Base-by-base conservation (phyloP, 2,329 filamentous ascomycete genomes). In the Sarocladium kiliense region DNA sequence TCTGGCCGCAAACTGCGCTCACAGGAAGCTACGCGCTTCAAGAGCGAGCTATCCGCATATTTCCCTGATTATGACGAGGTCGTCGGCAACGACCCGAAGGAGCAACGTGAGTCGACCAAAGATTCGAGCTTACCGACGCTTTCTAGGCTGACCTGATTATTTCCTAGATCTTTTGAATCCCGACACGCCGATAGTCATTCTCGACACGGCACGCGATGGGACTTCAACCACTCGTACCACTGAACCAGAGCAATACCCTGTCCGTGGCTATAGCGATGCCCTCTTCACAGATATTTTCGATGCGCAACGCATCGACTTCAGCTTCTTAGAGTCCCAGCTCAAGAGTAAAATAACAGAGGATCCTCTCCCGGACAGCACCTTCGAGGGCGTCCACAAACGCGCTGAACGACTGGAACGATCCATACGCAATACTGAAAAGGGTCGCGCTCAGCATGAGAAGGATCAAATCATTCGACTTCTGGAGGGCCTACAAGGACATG, bases 41-140 rank as follows among this genome's bases (percentile, higher is more conserved):
- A 95, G 78, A 97, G 91, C 72, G 92, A 97, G 66, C 79, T 97
- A 58, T 87, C 91, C 36, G 82, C 85, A 49, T 97, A 96, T 73
- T 97, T 97, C 66, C 86, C 89, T 54, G 92, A 95, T 65, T 97
- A 96, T 71, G 92, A 97, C 71, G 90, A 96, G 68, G 83, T 97
- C 61, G 91, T 97, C 72, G 91, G 89, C 59, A 89, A 95, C 66
- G 86, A 90, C 59, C 83, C 86, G 37, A 87, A 87, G 63, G 87
- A 92, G 71, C 78, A 87, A 63, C 87, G 91, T 92, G 80, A 68
- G 82, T 77, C 3, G 11, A 30, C 26, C 14, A 30, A 5, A n/a
- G n/a, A n/a, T n/a, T n/a, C n/a, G n/a, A n/a, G n/a, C n/a, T n/a
- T n/a, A n/a, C n/a, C n/a, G n/a, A n/a, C n/a, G n/a, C n/a, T n/a